These are phyloP conservation scores for Chaetomiaceae sp. DNA, from an alignment of 2,329 filamentous ascomycete species.

Conservation along the genomic window DNA sequence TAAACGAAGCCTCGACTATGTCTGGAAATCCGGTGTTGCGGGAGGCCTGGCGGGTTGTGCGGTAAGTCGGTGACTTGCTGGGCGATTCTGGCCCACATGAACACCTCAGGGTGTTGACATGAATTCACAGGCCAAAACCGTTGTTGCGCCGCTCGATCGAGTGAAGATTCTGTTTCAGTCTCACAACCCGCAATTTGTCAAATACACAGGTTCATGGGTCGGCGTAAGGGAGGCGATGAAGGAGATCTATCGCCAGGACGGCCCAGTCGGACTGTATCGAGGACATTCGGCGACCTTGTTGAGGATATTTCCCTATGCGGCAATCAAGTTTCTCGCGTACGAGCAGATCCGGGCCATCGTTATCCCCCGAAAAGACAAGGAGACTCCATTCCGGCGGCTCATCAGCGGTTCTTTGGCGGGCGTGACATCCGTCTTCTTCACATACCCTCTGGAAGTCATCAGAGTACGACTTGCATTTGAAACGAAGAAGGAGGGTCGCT, in stretches of 20 bases:
- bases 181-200: constrained; percentile 86
- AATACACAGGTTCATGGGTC: constrained; percentile 85
- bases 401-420: constrained; percentile 72
- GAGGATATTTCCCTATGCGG: constrained; percentile 94
- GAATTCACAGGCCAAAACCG: constrained; percentile 72
- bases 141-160: constrained; percentile 91
- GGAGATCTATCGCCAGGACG: constrained; percentile 75
- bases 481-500: constrained; percentile 69
- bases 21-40: constrained; percentile 76
- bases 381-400: constrained; percentile 75
- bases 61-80: constrained; percentile 53
- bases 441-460: constrained; percentile 90
- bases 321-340: constrained; percentile 96
- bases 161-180: constrained; percentile 99
- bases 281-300: constrained; percentile 92
- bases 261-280: constrained; percentile 73
- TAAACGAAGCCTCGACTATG: constrained; percentile 76
- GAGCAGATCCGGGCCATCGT: constrained; percentile 83
- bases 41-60: constrained; percentile 90
- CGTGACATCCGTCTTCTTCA: constrained; percentile 89
- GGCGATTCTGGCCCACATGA: not conserved
- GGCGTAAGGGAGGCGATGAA: constrained; percentile 78
- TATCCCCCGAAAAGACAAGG: constrained; percentile 67
- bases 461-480: constrained; percentile 92
- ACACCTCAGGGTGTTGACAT: constrained; percentile 19